Conservation (phyloP, 2,329 filamentous ascomycete genomes). For the Aspergillus sp. region DNA sequence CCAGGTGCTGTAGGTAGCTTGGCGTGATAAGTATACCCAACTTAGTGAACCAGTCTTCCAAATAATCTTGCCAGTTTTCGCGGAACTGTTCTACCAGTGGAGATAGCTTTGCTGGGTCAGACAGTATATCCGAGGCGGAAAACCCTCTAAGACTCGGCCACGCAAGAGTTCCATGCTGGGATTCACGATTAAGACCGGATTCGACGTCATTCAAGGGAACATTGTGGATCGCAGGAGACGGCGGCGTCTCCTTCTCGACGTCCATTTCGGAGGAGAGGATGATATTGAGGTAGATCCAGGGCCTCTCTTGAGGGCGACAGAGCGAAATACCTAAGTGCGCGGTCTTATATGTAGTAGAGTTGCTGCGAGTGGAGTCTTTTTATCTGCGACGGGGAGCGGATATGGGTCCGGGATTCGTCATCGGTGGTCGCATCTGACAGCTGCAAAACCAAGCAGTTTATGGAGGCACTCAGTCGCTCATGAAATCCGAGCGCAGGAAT, state of each 20-base stretch:
- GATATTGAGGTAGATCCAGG: not conserved
- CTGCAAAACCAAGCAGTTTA: not conserved
- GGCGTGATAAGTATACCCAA: conserved; percentile 34
- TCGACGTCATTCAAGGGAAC: conserved; percentile 33
- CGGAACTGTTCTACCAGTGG: conserved; percentile 19
- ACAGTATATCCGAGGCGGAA: conserved; percentile 18
- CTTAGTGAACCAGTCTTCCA: conserved; percentile 23
- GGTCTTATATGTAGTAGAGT: conserved; percentile 3
- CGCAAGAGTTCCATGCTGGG: conserved; percentile 21
- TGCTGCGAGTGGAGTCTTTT: not conserved
- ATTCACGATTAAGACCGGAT: conserved; percentile 15
- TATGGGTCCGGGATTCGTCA: conserved; percentile 10
- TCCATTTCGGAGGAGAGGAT: conserved; percentile 11
- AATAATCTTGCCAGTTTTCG: conserved; percentile 26
- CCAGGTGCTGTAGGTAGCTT: conserved; percentile 36
- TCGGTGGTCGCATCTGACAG: conserved; percentile 2
- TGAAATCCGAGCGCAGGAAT: not conserved
- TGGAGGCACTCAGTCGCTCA: not conserved
- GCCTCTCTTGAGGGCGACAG: not conserved
- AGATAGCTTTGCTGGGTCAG: conserved; percentile 14
- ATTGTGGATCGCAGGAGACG: conserved; percentile 25
- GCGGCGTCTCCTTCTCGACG: conserved; percentile 16
- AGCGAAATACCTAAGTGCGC: not conserved
- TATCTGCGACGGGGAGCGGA: not conserved
- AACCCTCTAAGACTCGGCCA: conserved; percentile 3